Evolutionary conservation across 306 rosid species (phyloP), one percentile per base, ranked within the genome.

Genomic region (Sicyos edulis): DNA sequence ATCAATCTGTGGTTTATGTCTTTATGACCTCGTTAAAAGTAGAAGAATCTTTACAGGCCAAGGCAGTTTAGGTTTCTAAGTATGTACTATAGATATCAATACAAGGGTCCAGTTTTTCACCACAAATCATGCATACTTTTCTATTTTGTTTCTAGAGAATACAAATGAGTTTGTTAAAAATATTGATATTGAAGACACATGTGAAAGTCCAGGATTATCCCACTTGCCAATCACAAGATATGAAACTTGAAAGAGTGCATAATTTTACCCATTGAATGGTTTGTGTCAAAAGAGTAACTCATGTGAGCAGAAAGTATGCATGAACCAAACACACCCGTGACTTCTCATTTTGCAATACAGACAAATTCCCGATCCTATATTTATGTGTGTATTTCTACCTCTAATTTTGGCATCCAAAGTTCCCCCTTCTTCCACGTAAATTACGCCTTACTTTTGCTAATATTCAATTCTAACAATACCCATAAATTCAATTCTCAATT

Each of bases 371-470:
- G 17, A 19, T 65, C 17, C 54, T 65, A 42, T 17, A 42, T 65
- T 66, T 45, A 66, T 44, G 45, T 45, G 4, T 11, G 54, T 66
- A 66, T 66, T 66, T 49, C 55, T 55, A 13, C 71, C 71, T 66
- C 71, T 44, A 44, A 44, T 64, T 64, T 37, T 42, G 70, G 70
- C 53, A 64, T 64, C 51, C 70, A 64, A 64, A 42, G 32, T 69
- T 51, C 40, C 16, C 44, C 20, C 32, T 49, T 49, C 8, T 50
- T 68, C 52, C 73, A 68, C 73, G 58, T 68, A 50, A 68, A 68
- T 70, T 70, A 70, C 74, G 74, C 74, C 42, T 15, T 26, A 49
- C 57, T 70, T 49, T 66, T 22, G 0, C 53, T 7, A 45, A 44
- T 21, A 45, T 42, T 63, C 34, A 42, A 65, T 65, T 5, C 71